These are phyloP conservation scores for Periconia macrospinosa DNA, from an alignment of 2,329 filamentous ascomycete genomes.

Conservation along the genomic window DNA sequence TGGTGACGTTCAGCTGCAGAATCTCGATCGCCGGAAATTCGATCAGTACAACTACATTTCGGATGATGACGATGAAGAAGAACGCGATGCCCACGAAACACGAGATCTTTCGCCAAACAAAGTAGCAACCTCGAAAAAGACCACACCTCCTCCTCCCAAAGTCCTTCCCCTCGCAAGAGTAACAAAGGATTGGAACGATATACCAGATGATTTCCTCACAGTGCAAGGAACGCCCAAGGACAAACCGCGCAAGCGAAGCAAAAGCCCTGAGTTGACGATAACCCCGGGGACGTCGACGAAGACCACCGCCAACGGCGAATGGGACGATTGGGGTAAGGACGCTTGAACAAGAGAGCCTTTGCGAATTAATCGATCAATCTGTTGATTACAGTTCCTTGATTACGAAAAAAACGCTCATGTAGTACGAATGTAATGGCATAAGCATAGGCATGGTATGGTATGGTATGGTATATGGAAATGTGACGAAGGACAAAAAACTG, in stretches of 20 bases:
- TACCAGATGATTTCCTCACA: constrained; percentile 49
- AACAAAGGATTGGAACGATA: constrained; percentile 52
- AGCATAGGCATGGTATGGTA: too few relatives aligned
- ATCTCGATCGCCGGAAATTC: constrained; percentile 42
- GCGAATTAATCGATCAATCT: neutral
- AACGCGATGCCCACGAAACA: constrained; percentile 37
- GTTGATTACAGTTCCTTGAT: neutral
- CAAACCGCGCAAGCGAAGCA: constrained; percentile 18
- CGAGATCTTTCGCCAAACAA: neutral
- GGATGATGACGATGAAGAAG: constrained; percentile 44
- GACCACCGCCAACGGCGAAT: constrained; percentile 28
- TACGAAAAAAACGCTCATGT: too few relatives aligned
- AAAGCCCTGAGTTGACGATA: constrained; percentile 21
- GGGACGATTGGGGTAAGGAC: constrained; percentile 35
- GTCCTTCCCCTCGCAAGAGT: constrained; percentile 8
- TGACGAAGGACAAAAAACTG: too few relatives aligned
- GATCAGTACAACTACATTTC: constrained; percentile 41
- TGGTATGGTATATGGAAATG: too few relatives aligned
- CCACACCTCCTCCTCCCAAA: constrained; percentile 6
- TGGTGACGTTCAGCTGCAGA: constrained; percentile 45
- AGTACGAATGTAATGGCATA: too few relatives aligned
- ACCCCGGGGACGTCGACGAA: constrained; percentile 30
- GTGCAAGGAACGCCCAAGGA: constrained; percentile 24
- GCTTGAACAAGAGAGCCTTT: neutral
- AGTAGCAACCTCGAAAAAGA: constrained; percentile 21